Evolutionary conservation across 208 protist species (phyloP).

Genomic region (Acanthamoeba sp.): DNA sequence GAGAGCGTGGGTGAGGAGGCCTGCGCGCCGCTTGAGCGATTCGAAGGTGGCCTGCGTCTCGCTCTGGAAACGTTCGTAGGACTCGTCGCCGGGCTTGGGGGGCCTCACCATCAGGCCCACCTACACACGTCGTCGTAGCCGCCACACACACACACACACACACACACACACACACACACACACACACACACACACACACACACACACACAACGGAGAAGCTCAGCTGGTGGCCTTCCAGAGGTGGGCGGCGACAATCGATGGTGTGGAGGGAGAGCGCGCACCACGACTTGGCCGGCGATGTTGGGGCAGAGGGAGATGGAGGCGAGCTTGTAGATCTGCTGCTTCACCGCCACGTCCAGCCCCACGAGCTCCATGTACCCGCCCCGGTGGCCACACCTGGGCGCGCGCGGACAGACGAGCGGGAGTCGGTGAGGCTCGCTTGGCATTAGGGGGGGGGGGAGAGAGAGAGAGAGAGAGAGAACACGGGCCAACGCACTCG

Average conservation of each 20-base stretch:
- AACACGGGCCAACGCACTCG: conserved; percentile 86
- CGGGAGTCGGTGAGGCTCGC: too few species aligned
- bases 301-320: conserved; percentile 97
- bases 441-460: too few species aligned
- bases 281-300: conserved; percentile 18
- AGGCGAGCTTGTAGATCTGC: conserved; percentile 97
- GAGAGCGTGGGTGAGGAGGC: not conserved
- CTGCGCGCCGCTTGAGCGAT: conserved; percentile 87
- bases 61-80: conserved; percentile 92
- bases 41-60: conserved; percentile 93
- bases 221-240: too few species aligned
- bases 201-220: too few species aligned
- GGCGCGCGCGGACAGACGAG: too few species aligned
- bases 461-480: not conserved
- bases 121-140: conserved; percentile 75
- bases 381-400: conserved; percentile 97
- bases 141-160: too few species aligned
- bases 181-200: too few species aligned
- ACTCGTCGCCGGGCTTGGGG: conserved; percentile 93
- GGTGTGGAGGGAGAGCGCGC: not conserved
- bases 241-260: not conserved
- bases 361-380: conserved; percentile 96
- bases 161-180: too few species aligned
- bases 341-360: conserved; percentile 85
- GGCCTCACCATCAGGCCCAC: conserved; percentile 97